Base-by-base conservation (phyloP, 495 filamentous ascomycete genomes). In the Daldinia childiae region DNA sequence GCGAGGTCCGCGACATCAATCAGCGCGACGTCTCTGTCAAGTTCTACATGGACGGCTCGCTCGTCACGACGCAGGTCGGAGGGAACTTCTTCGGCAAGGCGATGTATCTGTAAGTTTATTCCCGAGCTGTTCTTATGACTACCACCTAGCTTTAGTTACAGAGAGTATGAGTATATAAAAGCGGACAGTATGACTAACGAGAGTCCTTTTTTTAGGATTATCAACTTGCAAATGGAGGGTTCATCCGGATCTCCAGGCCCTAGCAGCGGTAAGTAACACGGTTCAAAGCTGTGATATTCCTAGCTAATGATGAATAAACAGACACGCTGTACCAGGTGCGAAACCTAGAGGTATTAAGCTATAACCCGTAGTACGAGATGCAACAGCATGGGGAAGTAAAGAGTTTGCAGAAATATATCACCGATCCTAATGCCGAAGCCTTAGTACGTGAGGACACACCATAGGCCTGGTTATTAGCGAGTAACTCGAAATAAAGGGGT, bases 21-120 rank as follows among this genome's bases (percentile, higher is more conserved):
- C 85, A 87, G 41, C 77, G 77, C 58, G 85, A 89, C 74, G 80
- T 87, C 26, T 78, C 78, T 19, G 79, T 84, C 0, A 85, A 80
- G 48, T 89, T 87, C 62, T 88, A 82, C 64, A 80, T 89, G 76
- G 85, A 88, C 72, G 86, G 80, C 5, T 65, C 68, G 7, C 66
- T 84, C 19, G 71, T 86, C 8, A 80, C 84, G 12, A 87, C 82
- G 8, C 86, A 89, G 72, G 79, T 82, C 63, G 87, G 86, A 8
- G 79, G 77, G 15, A 81, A 77, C 6, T 87, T 82, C 71, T 75
- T 84, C 6, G 85, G 84, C 12, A 78, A 85, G 71, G 69, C 82
- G 5, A 74, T 87, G 77, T 84, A 82, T 61, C 66, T 84, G 82
- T 84, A 68, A 69, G 82, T 78, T 17, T 8, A 34, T 17, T 26